Evolutionary conservation across 192 early-diverging fungal species (phyloP).

Genomic region (Mortierella claussenii): DNA sequence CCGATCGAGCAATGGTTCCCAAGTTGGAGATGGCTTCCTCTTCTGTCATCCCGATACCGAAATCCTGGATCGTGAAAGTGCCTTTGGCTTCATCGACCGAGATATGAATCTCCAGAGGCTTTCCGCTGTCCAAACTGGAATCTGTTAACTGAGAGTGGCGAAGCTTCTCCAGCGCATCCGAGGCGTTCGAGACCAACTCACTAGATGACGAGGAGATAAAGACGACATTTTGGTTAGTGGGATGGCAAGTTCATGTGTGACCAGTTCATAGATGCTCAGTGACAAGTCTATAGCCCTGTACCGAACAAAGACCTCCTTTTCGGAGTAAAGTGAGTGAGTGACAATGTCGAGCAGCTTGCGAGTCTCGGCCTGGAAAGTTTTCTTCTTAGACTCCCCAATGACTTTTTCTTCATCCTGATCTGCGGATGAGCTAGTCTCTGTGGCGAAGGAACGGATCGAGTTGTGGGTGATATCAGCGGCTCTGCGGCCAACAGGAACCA

Average conservation of each 20-base stretch:
- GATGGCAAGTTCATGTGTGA: no score
- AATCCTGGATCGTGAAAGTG: slow-evolving; percentile 74
- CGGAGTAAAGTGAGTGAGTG: slow-evolving; percentile 72
- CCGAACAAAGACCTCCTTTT: slow-evolving; percentile 70
- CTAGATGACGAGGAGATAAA: slow-evolving; percentile 24
- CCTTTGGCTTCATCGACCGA: slow-evolving; percentile 60
- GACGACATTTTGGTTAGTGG: no score
- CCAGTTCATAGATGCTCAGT: not conserved
- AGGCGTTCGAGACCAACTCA: slow-evolving; percentile 72
- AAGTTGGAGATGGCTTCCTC: slow-evolving; percentile 79
- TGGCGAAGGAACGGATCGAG: slow-evolving; percentile 41
- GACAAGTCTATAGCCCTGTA: slow-evolving; percentile 7
- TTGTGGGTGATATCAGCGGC: slow-evolving; percentile 9
- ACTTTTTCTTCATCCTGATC: slow-evolving; percentile 42
- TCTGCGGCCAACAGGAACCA: slow-evolving; percentile 25
- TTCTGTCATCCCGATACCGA: slow-evolving; percentile 85
- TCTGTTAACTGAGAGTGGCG: slow-evolving; percentile 62
- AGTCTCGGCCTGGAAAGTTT: slow-evolving; percentile 72
- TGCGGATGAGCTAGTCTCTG: slow-evolving; percentile 17
- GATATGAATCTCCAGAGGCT: slow-evolving; percentile 70
- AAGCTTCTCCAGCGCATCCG: slow-evolving; percentile 72
- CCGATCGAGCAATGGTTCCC: slow-evolving; percentile 88
- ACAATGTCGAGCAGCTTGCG: slow-evolving; percentile 71
- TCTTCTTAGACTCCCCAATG: slow-evolving; percentile 51
- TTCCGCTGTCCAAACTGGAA: slow-evolving; percentile 50